Percentiles rank a stretch among this genome's conserved stretches.
phyloP scores from a whole-genome alignment of 371 early-diverging fungal genomes.

The Lichtheimia corymbifera region DNA sequence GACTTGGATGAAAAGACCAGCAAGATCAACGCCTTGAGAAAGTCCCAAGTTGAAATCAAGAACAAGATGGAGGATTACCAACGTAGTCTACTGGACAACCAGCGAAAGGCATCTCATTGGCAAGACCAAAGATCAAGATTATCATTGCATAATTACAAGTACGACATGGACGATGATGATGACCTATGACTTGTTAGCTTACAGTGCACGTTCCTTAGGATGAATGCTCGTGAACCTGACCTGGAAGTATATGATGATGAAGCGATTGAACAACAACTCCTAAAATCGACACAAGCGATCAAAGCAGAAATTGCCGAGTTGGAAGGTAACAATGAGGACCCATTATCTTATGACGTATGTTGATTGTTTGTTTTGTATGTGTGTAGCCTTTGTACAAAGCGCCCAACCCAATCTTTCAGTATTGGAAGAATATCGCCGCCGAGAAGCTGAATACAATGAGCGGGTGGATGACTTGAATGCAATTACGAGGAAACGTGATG shows the following conservation, averaged over 20 bases:
- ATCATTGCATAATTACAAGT: constrained; percentile 65
- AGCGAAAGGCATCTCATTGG: constrained; percentile 60
- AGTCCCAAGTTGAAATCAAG: constrained; percentile 64
- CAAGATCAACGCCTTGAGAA: constrained; percentile 67
- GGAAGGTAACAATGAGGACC: constrained; percentile 28
- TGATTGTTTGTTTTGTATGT: too few species aligned
- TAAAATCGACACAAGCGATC: constrained; percentile 29
- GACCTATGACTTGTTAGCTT: too few species aligned
- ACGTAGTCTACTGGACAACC: constrained; percentile 44
- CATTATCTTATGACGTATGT: neutral
- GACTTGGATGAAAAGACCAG: constrained; percentile 67
- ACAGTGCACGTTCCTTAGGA: constrained; percentile 9
- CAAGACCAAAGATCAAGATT: constrained; percentile 51
- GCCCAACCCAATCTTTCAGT: constrained; percentile 89
- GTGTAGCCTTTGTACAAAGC: constrained; percentile 61
- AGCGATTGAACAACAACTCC: constrained; percentile 42
- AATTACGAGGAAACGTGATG: constrained; percentile 73
- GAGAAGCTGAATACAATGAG: constrained; percentile 72
- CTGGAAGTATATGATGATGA: constrained; percentile 52
- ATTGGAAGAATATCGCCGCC: constrained; percentile 83
- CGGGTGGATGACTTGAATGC: constrained; percentile 78
- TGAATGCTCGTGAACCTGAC: constrained; percentile 25
- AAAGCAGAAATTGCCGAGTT: constrained; percentile 52
- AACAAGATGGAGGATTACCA: constrained; percentile 64
- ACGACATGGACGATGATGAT: constrained; percentile 17